Evolutionary conservation across 768 basidiomycete species (phyloP), one percentile per base, ranked within the genome.

Genomic region (Lactarius quietus): DNA sequence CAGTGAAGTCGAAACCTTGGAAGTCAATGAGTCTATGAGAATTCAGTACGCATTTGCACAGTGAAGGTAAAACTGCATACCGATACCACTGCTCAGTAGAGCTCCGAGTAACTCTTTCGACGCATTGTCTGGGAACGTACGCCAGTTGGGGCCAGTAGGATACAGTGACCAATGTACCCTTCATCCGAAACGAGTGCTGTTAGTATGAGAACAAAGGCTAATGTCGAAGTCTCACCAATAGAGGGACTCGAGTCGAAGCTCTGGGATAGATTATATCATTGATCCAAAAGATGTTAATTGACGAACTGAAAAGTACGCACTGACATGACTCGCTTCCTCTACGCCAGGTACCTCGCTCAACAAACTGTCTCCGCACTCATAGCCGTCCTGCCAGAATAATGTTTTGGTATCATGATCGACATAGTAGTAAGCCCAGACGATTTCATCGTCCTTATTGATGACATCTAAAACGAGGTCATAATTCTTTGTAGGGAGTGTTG

Each of bases 131-230:
- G 65, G 65, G 31, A 66, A 62, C 5, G 12, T 3, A 31, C 65
- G 65, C 20, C 6, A 12, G 41, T 4, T 6, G 17, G 35, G 57
- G 14, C 65, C 60, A 31, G 28, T 9, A 26, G 65, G 65, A 58
- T 66, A 66, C 15, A 66, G 31, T 53, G 65, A 66, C 65, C 65
- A 66, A 9, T 66, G 65, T 33, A 35, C 38, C 65, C 65, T 66
- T 52, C 12, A 18, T 51, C 14, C 48, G 20, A 6, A n/a, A 17
- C 1, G 18, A 3, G 6, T 31, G 7, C 17, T 10, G 29, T 23
- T 35, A 33, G 61, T 33, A 33, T 15, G n/a, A n/a, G n/a, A n/a
- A n/a, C n/a, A n/a, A n/a, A n/a, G n/a, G n/a, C n/a, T 38, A 20
- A 36, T 4, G 9, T 9, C 8, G 6, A 17, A 20, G 6, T 18